Evolutionary conservation across 768 basidiomycete species (phyloP).

Genomic region (Trametes cingulata): DNA sequence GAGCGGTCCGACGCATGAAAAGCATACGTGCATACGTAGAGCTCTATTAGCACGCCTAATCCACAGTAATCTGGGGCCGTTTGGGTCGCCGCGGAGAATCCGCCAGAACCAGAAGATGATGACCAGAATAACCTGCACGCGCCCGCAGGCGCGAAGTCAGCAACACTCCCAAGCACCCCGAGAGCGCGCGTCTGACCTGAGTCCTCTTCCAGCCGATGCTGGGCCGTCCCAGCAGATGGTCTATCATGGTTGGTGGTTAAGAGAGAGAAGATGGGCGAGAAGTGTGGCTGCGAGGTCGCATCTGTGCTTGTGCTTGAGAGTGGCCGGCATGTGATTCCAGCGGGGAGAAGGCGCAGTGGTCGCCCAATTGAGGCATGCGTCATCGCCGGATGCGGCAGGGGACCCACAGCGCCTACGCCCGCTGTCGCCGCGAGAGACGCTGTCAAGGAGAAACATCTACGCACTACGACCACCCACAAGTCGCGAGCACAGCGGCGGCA

Average conservation of each 20-base stretch:
- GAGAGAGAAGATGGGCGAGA: conserved; percentile 4
- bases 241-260: conserved; percentile 66
- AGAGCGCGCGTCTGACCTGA: conserved; percentile 50
- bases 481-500: background rate
- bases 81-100: conserved; percentile 62
- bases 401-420: conserved; percentile 12
- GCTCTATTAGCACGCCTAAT: conserved; percentile 57
- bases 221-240: conserved; percentile 87
- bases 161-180: background rate
- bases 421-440: background rate
- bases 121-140: conserved; percentile 78
- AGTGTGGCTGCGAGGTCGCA: background rate
- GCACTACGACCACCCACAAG: background rate
- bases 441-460: background rate
- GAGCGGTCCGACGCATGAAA: background rate
- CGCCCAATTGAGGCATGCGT: conserved; percentile 8
- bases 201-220: conserved; percentile 87
- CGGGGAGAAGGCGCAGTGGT: conserved; percentile 1
- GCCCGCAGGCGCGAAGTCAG: background rate
- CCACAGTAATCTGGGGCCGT: conserved; percentile 69
- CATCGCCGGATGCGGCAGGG: conserved; percentile 5
- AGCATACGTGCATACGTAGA: conserved; percentile 50
- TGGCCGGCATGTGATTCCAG: conserved; percentile 17
- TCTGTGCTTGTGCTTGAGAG: conserved; percentile 27
- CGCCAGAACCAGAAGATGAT: conserved; percentile 91